Conservation (phyloP, 495 filamentous ascomycete genomes). For the Umbilicaria muhlenbergii region DNA sequence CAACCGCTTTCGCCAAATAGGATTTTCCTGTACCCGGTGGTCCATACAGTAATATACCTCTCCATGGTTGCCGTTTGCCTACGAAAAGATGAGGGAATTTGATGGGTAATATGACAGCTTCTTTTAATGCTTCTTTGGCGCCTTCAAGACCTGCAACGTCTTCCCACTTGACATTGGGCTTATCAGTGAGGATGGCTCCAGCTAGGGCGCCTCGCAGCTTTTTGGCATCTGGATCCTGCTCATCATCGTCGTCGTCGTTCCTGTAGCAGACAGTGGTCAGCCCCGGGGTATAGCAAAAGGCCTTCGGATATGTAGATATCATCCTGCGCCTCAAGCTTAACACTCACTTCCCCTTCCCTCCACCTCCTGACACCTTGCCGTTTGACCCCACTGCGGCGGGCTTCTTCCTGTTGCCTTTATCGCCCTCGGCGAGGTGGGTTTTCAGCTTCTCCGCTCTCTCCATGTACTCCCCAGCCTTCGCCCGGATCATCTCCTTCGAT, state of each 20-base stretch:
- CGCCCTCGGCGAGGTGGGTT: constrained; percentile 61
- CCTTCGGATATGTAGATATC: background rate
- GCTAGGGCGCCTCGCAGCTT: constrained; percentile 82
- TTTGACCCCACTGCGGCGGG: constrained; percentile 75
- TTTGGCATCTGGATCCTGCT: constrained; percentile 78
- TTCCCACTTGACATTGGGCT: constrained; percentile 93
- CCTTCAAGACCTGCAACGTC: constrained; percentile 93
- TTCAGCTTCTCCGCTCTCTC: constrained; percentile 96
- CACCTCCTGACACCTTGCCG: constrained; percentile 58
- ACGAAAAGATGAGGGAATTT: constrained; percentile 95
- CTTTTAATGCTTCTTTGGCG: constrained; percentile 94
- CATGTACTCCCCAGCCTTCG: constrained; percentile 92
- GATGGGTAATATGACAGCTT: constrained; percentile 92
- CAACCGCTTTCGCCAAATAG: constrained; percentile 92
- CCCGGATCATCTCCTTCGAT: constrained; percentile 90
- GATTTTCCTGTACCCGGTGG: constrained; percentile 95
- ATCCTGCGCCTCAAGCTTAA: constrained; percentile 16
- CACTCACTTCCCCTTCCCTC: constrained; percentile 47
- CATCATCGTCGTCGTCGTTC: constrained; percentile 48
- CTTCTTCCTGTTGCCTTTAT: constrained; percentile 56
- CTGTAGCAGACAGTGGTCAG: constrained; percentile 13
- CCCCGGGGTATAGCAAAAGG: background rate
- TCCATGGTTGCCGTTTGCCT: constrained; percentile 97
- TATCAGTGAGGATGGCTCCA: constrained; percentile 85
- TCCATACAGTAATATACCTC: constrained; percentile 91